Conservation (phyloP, 2,329 filamentous ascomycete genomes). For the Colletotrichum sp. region DNA sequence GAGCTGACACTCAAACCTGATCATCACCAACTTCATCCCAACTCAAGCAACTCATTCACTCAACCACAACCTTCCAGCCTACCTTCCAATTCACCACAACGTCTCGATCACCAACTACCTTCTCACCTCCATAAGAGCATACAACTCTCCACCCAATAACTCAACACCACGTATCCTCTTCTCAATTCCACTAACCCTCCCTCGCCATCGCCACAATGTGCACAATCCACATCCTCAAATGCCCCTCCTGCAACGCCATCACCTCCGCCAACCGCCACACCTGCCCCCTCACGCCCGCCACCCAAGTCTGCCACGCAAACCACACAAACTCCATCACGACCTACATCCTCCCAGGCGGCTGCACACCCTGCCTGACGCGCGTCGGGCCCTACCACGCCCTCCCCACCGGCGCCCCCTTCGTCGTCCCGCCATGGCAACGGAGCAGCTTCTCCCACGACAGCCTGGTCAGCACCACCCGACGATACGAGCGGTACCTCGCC, state of each 20-base stretch:
- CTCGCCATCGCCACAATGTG: neutral
- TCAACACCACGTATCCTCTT: neutral
- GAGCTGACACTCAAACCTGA: accelerated
- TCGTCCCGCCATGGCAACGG: neutral
- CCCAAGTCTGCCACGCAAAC: neutral
- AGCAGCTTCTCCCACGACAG: neutral
- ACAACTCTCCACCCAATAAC: neutral
- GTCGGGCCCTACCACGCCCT: neutral
- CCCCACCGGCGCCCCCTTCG: neutral
- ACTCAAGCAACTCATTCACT: neutral
- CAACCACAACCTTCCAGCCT: neutral
- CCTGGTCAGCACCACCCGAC: neutral
- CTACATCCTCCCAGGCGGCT: neutral
- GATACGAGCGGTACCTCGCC: neutral
- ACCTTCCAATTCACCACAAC: neutral
- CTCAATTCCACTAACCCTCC: neutral
- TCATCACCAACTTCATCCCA: neutral
- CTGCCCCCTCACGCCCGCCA: neutral
- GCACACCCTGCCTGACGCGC: neutral
- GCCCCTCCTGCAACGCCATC: neutral
- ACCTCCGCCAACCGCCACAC: neutral
- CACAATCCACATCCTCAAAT: neutral
- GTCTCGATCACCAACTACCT: accelerated
- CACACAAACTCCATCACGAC: neutral
- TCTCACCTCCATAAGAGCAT: neutral